Base-by-base conservation (phyloP, 1,139 yeast species). In the Lodderomyces parapsilosis region DNA sequence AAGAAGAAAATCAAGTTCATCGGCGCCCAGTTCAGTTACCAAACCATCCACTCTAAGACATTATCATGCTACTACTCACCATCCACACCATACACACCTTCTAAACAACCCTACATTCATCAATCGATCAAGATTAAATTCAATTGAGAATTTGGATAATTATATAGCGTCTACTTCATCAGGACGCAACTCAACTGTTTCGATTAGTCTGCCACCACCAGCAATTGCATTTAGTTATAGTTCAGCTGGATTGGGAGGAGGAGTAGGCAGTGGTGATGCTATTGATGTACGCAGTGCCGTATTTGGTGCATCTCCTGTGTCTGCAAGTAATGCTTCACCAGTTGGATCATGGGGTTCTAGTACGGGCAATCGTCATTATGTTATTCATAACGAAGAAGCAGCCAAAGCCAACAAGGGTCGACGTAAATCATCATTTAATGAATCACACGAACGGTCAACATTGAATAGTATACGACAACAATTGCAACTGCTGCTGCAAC, bases 391-490 rank as follows among this genome's bases (percentile, higher is more conserved):
- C 28, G 40, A 41, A 25, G 40, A 41, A 19, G 33, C 55, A 23
- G 54, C 59, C 23, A 54, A 60, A 41, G 54, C 53, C 36, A 39
- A 39, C 24, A 39, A 19, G 33, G 52, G 40, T 34, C 57, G 75
- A 41, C 54, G 77, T 42, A 72, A 69, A 48, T 69, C 74, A 14
- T 70, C 76, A 10, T 72, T 72, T 51, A 73, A 72, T 50, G 78
- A 73, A 51, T 65, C 72, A 6, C 70, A 70, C 47, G 57, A 73
- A 4, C 54, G 78, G 36, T 65, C 72, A 2, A 73, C 78, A 1
- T 60, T 73, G 41, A 57, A 66, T 37, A 37, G 40, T 23, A 41
- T 44, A 23, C 42, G 40, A 15, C 36, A 19, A 20, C 36, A 19
- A 11, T 22, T 33, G 25, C 20, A 33, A 33, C 6, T 10, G 4